Conservation (phyloP, 2,329 filamentous ascomycete genomes). For the Hypoxylon sp. region DNA sequence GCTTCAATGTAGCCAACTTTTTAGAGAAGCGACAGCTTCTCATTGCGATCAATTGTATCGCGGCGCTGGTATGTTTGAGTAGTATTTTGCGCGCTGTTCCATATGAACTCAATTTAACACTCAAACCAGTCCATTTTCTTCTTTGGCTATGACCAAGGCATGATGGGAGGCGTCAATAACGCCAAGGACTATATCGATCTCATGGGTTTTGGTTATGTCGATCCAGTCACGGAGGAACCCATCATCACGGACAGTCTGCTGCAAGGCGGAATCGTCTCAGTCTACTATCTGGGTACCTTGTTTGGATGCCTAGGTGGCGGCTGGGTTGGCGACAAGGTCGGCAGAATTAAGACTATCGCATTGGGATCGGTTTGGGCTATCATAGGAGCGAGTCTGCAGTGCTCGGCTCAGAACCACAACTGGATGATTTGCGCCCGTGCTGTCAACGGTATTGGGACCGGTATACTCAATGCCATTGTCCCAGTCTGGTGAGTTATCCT, state of each 20-base stretch:
- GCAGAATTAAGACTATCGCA: slow-evolving; percentile 75
- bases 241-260: slow-evolving; percentile 72
- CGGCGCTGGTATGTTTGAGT: slow-evolving; percentile 62
- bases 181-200: slow-evolving; percentile 73
- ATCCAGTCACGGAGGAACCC: slow-evolving; percentile 62
- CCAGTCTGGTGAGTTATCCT: slow-evolving; percentile 68
- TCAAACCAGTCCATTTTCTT: slow-evolving; percentile 71
- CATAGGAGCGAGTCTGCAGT: slow-evolving; percentile 75
- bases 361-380: slow-evolving; percentile 71
- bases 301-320: slow-evolving; percentile 75
- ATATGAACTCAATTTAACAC: slow-evolving; percentile 18
- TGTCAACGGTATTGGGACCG: slow-evolving; percentile 77
- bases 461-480: slow-evolving; percentile 78
- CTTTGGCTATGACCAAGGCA: slow-evolving; percentile 71
- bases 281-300: slow-evolving; percentile 72
- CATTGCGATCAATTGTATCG: slow-evolving; percentile 70
- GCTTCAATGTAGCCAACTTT: slow-evolving; percentile 54
- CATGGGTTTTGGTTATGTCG: slow-evolving; percentile 75
- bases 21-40: slow-evolving; percentile 54
- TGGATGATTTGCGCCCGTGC: slow-evolving; percentile 79
- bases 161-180: slow-evolving; percentile 77
- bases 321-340: slow-evolving; percentile 73
- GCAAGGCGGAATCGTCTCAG: slow-evolving; percentile 73
- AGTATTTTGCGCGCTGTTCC: not conserved
- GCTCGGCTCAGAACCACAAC: slow-evolving; percentile 73